Conservation (phyloP, 1,284 basidiomycete genomes). For the Ganoderma lucidum region DNA sequence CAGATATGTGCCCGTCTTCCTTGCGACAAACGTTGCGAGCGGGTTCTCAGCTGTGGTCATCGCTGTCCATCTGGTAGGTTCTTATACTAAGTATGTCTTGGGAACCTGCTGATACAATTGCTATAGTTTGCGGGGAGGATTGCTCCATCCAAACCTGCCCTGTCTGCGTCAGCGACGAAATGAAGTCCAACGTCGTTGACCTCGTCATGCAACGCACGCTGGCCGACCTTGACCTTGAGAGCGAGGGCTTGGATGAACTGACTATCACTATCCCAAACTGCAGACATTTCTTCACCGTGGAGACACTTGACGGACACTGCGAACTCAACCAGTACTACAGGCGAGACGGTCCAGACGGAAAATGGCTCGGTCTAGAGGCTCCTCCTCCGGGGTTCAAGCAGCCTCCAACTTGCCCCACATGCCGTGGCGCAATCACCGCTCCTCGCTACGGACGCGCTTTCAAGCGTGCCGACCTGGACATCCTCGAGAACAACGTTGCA, state of each 20-base stretch:
- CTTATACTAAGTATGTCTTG: not conserved
- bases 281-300: slow-evolving; percentile 74
- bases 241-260: slow-evolving; percentile 54
- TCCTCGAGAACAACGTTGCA: slow-evolving; percentile 69
- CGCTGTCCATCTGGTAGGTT: slow-evolving; percentile 69
- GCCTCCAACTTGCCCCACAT: slow-evolving; percentile 64
- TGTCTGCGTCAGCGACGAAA: slow-evolving; percentile 52
- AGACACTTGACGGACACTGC: slow-evolving; percentile 72
- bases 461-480: slow-evolving; percentile 68
- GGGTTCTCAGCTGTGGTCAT: slow-evolving; percentile 64
- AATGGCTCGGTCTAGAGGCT: slow-evolving; percentile 52
- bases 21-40: slow-evolving; percentile 64
- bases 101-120: not conserved
- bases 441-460: slow-evolving; percentile 66
- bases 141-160: slow-evolving; percentile 66
- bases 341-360: slow-evolving; percentile 38
- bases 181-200: slow-evolving; percentile 60
- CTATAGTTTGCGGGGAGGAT: slow-evolving; percentile 72
- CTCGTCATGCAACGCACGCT: slow-evolving; percentile 62
- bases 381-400: slow-evolving; percentile 52
- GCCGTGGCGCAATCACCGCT: slow-evolving; percentile 56
- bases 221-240: slow-evolving; percentile 55
- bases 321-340: slow-evolving; percentile 62
- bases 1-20: slow-evolving; percentile 75
- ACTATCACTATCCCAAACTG: slow-evolving; percentile 69